phyloP scores from a whole-genome alignment of 257 asterid genomes.

The Anisodus tanguticus region DNA sequence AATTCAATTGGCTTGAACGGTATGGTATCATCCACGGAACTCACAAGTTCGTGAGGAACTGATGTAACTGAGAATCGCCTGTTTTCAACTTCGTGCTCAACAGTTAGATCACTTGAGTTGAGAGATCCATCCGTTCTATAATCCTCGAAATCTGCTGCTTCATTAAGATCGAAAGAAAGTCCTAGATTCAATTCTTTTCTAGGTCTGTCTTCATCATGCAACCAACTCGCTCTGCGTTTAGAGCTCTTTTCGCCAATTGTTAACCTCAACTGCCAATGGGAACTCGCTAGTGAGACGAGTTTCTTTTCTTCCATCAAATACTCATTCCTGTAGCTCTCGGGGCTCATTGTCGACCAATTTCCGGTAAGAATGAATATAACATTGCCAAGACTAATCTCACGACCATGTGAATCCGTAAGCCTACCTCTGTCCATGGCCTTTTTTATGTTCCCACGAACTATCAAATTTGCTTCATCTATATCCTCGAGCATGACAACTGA shows the following conservation, averaged over 20 bases:
- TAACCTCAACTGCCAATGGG: constrained; percentile 66
- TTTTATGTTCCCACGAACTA: constrained; percentile 62
- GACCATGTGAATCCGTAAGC: constrained; percentile 80
- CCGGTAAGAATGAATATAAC: constrained; percentile 75
- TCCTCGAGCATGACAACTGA: constrained; percentile 87
- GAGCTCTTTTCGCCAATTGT: constrained; percentile 55
- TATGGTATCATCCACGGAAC: constrained; percentile 66
- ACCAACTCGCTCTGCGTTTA: constrained; percentile 64
- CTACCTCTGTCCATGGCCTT: constrained; percentile 79
- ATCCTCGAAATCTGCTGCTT: constrained; percentile 51
- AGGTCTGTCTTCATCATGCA: constrained; percentile 47
- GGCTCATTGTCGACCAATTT: constrained; percentile 68
- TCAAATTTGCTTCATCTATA: constrained; percentile 70
- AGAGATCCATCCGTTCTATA: constrained; percentile 68
- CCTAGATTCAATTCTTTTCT: constrained; percentile 53
- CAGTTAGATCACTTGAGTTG: constrained; percentile 79
- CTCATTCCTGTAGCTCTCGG: constrained; percentile 42
- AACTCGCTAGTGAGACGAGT: constrained; percentile 49
- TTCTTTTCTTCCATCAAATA: constrained; percentile 53
- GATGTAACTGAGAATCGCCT: constrained; percentile 53
- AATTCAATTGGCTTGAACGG: constrained; percentile 74
- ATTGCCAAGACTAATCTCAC: constrained; percentile 84
- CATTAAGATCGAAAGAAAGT: constrained; percentile 74
- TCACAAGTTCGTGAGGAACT: constrained; percentile 75
- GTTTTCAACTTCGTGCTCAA: constrained; percentile 71